Evolutionary conservation across 495 filamentous ascomycete genomes (phyloP).

Genomic region (Penicillium simplicissimum): DNA sequence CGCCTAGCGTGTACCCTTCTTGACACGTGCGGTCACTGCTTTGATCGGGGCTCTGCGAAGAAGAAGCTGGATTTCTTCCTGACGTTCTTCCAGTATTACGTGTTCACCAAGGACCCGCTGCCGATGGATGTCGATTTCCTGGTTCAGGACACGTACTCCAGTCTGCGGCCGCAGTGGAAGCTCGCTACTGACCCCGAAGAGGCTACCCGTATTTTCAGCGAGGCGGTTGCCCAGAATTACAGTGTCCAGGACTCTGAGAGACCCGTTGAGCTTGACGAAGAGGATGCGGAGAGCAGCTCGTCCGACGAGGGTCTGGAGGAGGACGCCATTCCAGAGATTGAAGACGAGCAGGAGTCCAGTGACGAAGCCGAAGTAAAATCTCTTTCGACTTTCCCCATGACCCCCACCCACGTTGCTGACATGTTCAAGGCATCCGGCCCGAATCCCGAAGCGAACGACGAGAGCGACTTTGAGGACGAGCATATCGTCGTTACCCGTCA

Average conservation of each 20-base stretch:
- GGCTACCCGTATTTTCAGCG: slow-evolving; percentile 78
- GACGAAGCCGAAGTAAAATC: slow-evolving; percentile 57
- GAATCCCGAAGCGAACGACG: slow-evolving; percentile 42
- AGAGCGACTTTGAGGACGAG: slow-evolving; percentile 69
- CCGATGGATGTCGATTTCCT: slow-evolving; percentile 99
- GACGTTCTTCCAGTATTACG: slow-evolving; percentile 97
- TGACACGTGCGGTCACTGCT: slow-evolving; percentile 95
- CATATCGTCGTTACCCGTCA: slow-evolving; percentile 86
- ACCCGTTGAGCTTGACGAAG: slow-evolving; percentile 64
- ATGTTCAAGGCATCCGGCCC: slow-evolving; percentile 51
- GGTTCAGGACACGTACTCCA: slow-evolving; percentile 84
- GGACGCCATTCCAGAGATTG: slow-evolving; percentile 53
- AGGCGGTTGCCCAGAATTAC: slow-evolving; percentile 85
- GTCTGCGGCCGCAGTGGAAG: slow-evolving; percentile 89
- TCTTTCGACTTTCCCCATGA: neutral
- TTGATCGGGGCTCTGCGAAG: slow-evolving; percentile 86
- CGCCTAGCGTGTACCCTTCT: slow-evolving; percentile 85
- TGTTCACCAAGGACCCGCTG: slow-evolving; percentile 85
- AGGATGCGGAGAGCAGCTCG: slow-evolving; percentile 54
- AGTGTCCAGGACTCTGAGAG: slow-evolving; percentile 73
- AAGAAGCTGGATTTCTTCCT: slow-evolving; percentile 99
- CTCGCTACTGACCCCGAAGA: slow-evolving; percentile 77
- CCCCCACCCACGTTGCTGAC: neutral
- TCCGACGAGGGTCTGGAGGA: slow-evolving; percentile 66
- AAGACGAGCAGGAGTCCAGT: slow-evolving; percentile 59